phyloP scores from a whole-genome alignment of 2,329 filamentous ascomycete species.

The Aspergillus intermedius region DNA sequence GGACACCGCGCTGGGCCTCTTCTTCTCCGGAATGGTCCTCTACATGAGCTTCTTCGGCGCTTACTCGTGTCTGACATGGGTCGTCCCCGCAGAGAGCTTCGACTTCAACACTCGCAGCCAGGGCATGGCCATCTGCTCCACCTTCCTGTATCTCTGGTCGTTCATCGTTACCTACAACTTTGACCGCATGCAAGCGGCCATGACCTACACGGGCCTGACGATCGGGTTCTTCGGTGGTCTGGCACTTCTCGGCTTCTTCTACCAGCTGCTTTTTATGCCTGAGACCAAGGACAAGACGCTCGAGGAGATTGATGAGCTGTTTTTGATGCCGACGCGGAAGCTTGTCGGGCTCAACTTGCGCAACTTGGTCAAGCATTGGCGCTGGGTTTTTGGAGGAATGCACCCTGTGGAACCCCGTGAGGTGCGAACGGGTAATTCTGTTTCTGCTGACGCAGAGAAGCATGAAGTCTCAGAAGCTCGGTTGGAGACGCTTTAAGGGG shows the following conservation, averaged over 20 bases:
- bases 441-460: neutral
- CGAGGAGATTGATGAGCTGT: constrained; percentile 65
- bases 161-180: constrained; percentile 75
- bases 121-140: constrained; percentile 66
- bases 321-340: constrained; percentile 56
- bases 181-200: constrained; percentile 60
- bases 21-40: constrained; percentile 53
- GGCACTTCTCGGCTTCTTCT: constrained; percentile 62
- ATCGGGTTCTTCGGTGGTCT: constrained; percentile 71
- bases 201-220: constrained; percentile 58
- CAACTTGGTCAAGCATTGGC: constrained; percentile 30
- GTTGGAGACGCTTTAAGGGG: too few species aligned
- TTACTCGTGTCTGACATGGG: constrained; percentile 60
- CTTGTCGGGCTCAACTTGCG: constrained; percentile 55
- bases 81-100: constrained; percentile 63
- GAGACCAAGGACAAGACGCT: constrained; percentile 65
- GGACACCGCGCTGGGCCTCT: constrained; percentile 48
- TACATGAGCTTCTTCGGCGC: constrained; percentile 65
- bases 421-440: constrained; percentile 21
- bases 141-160: constrained; percentile 62
- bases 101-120: constrained; percentile 66
- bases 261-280: constrained; percentile 69
- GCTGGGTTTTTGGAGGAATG: constrained; percentile 1
- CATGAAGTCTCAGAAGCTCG: neutral
- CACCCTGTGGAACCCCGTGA: constrained; percentile 23